A percentile compares a stretch with the other conserved stretches of the same genome.
Evolutionary conservation across 75 land plant genomes (phyloP).

Genomic region (Chamaecyparis obtusa): DNA sequence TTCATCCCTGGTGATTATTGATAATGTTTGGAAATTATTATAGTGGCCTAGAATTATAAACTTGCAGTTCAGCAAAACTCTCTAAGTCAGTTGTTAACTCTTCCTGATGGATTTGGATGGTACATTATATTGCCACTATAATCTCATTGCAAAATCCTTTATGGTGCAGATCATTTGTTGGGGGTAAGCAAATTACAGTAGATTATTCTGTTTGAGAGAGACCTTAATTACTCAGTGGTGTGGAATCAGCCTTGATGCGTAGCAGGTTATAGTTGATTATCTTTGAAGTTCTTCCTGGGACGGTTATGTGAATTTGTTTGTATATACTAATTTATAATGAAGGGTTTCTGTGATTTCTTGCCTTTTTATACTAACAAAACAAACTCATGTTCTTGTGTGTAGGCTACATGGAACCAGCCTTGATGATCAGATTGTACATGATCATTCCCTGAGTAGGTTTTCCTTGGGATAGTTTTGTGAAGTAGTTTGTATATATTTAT

Average conservation of each 20-base stretch:
- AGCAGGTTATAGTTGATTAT: neutral
- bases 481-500: neutral
- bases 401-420: too few relatives aligned
- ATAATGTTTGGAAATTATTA: neutral
- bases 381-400: too few relatives aligned
- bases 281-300: neutral
- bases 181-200: constrained; percentile 34
- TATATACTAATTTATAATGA: neutral
- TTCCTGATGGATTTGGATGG: neutral
- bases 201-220: constrained; percentile 25
- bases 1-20: neutral
- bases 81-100: neutral
- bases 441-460: neutral
- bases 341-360: neutral
- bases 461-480: neutral
- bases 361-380: neutral
- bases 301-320: neutral
- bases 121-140: neutral
- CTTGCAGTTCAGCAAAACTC: neutral
- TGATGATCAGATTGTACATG: neutral
- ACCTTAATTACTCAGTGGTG: neutral
- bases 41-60: neutral
- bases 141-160: neutral
- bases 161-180: constrained; percentile 27
- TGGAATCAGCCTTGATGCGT: neutral